Evolutionary conservation across 2,329 filamentous ascomycete species (phyloP).

Genomic region (Cytospora schulzeri): DNA sequence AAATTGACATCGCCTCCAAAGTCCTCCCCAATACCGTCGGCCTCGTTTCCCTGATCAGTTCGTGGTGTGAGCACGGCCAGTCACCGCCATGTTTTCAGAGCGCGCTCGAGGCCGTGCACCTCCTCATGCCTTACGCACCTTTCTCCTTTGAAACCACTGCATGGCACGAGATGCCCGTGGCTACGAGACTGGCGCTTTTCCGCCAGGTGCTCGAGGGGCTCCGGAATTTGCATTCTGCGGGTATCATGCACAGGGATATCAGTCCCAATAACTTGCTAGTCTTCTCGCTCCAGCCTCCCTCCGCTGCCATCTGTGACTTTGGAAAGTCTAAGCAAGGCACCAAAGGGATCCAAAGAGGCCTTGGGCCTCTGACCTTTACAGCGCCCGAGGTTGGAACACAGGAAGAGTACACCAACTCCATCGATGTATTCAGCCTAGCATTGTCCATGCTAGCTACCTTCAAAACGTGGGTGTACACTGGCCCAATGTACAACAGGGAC

Average conservation of each 20-base stretch:
- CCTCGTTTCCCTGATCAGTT: background rate
- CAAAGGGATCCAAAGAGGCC: background rate
- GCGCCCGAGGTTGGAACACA: background rate
- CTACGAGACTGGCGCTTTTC: constrained; percentile 22
- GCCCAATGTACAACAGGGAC: too few species aligned
- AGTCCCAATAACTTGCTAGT: constrained; percentile 28
- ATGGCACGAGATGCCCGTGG: constrained; percentile 9
- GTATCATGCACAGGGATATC: constrained; percentile 29
- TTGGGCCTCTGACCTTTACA: background rate
- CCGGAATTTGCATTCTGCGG: constrained; percentile 18
- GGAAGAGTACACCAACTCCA: constrained; percentile 5
- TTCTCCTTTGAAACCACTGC: constrained; percentile 16
- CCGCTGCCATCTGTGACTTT: constrained; percentile 26
- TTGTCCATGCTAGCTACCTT: constrained; percentile 7
- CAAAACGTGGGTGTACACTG: too few species aligned
- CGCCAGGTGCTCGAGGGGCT: constrained; percentile 26
- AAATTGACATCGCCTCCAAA: background rate
- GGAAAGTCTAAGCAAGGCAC: constrained; percentile 10
- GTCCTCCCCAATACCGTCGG: background rate
- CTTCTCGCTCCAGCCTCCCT: constrained; percentile 10
- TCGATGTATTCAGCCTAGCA: constrained; percentile 13
- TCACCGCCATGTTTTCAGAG: constrained; percentile 12
- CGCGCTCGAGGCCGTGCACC: constrained; percentile 2
- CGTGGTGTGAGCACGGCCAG: constrained; percentile 7
- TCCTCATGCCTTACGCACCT: constrained; percentile 25